Conservation (phyloP, 2,329 filamentous ascomycete genomes). For the Verticillium nonalfalfae region DNA sequence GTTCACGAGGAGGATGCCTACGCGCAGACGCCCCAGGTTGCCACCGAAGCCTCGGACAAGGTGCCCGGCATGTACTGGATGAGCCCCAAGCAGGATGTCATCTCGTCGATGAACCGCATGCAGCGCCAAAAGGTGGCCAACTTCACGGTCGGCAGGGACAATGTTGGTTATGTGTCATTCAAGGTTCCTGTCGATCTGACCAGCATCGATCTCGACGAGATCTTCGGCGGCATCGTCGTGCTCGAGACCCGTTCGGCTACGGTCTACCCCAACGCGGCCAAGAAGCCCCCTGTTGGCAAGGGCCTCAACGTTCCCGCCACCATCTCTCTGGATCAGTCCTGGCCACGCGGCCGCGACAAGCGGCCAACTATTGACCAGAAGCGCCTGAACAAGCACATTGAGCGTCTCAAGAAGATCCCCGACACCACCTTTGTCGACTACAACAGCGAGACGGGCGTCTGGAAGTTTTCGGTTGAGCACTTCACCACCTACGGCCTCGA, state of each 20-base stretch:
- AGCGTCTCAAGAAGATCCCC: conserved; percentile 69
- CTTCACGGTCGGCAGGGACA: conserved; percentile 77
- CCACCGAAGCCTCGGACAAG: conserved; percentile 27
- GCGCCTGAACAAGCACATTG: conserved; percentile 73
- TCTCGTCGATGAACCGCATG: conserved; percentile 72
- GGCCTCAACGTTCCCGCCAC: conserved; percentile 87
- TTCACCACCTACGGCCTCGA: conserved; percentile 94
- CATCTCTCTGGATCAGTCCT: conserved; percentile 87
- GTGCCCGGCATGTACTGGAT: conserved; percentile 81
- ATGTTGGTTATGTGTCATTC: conserved; percentile 78
- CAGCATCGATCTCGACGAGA: conserved; percentile 69
- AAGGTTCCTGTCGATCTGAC: conserved; percentile 77
- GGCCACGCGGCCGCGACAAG: conserved; percentile 66
- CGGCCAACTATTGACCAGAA: conserved; percentile 48
- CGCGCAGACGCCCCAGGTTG: conserved; percentile 17
- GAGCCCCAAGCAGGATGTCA: conserved; percentile 65
- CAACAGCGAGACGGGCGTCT: conserved; percentile 71
- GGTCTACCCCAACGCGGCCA: conserved; percentile 70
- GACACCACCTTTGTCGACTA: conserved; percentile 82
- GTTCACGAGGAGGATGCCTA: conserved; percentile 64
- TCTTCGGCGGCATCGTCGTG: conserved; percentile 70
- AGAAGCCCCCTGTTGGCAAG: conserved; percentile 79
- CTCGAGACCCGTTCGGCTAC: conserved; percentile 75
- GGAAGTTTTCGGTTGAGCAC: conserved; percentile 91
- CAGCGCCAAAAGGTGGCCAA: conserved; percentile 68